Percentiles rank a stretch among this genome's conserved stretches.
These are phyloP conservation scores for Bryoerythrophyllum caledonicum DNA, from an alignment of 225 moss, liverwort and hornwort species.

Conservation along the genomic window DNA sequence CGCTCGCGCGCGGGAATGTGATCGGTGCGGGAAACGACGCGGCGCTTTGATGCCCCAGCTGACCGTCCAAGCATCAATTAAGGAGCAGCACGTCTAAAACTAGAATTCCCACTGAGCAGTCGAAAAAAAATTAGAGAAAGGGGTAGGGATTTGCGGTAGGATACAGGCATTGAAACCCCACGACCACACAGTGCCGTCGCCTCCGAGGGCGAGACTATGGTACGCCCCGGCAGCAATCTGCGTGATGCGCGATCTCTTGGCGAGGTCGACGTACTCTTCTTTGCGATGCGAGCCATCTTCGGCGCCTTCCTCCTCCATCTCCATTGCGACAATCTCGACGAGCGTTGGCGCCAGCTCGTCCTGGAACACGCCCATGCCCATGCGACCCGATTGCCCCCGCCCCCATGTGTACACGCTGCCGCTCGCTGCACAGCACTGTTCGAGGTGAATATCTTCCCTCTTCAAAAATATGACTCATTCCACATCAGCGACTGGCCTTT, in stretches of 20 bases:
- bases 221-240: conserved; percentile 35
- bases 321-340: conserved; percentile 19
- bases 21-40: conserved; percentile 36
- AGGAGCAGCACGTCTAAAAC: conserved; percentile 20
- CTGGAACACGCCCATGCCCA: conserved; percentile 34
- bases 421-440: conserved; percentile 26
- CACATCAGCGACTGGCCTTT: neutral
- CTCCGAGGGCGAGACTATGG: conserved; percentile 41
- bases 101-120: neutral
- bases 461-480: neutral
- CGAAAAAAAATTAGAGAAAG: neutral
- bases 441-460: neutral
- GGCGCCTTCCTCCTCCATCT: neutral
- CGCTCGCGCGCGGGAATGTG: conserved; percentile 21
- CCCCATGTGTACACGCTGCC: conserved; percentile 44
- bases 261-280: neutral
- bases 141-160: conserved; percentile 1
- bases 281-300: neutral
- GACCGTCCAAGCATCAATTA: conserved; percentile 50
- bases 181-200: conserved; percentile 41
- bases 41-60: conserved; percentile 41
- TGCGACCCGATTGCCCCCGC: conserved; percentile 34
- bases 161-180: conserved; percentile 60
- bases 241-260: conserved; percentile 12
- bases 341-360: conserved; percentile 32